Evolutionary conservation across 1,284 basidiomycete genomes (phyloP).

Genomic region (Cryptococcus sp.): DNA sequence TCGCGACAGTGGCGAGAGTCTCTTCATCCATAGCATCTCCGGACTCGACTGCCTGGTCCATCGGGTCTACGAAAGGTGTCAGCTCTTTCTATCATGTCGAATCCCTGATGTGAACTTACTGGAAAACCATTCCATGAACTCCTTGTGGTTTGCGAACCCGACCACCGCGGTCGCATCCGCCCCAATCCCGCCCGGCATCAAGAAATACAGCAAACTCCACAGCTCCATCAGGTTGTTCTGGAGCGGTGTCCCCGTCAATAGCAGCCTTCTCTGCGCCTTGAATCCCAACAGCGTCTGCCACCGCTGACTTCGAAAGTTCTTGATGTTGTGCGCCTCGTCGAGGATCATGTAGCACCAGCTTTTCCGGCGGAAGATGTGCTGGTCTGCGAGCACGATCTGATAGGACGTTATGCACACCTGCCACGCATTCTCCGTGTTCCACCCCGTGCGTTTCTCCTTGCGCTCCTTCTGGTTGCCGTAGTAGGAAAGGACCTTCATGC

Average conservation of each 20-base stretch:
- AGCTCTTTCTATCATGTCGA: conserved; percentile 2
- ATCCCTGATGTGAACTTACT: conserved; percentile 58
- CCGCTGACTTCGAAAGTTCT: conserved; percentile 92
- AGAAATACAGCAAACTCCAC: conserved; percentile 90
- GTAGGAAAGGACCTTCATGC: conserved; percentile 87
- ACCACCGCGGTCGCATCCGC: conserved; percentile 56
- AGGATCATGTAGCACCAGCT: conserved; percentile 95
- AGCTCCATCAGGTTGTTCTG: conserved; percentile 96
- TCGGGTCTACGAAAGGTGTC: conserved; percentile 60
- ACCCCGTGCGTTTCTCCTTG: conserved; percentile 88
- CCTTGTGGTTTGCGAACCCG: conserved; percentile 87
- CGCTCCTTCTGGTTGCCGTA: conserved; percentile 88
- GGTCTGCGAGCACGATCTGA: conserved; percentile 85
- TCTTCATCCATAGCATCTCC: conserved; percentile 77
- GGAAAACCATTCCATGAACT: conserved; percentile 96
- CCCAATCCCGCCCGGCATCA: conserved; percentile 73
- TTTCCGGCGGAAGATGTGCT: conserved; percentile 91
- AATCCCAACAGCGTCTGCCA: conserved; percentile 96
- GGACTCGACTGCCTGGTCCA: conserved; percentile 91
- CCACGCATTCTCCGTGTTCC: conserved; percentile 89
- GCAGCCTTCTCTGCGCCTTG: conserved; percentile 78
- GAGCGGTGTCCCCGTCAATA: conserved; percentile 89
- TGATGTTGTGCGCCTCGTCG: conserved; percentile 98
- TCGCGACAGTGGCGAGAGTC: conserved; percentile 78
- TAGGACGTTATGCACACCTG: conserved; percentile 97